phyloP scores from a whole-genome alignment of 148 eudicot species.

The Rhododendron simsii region DNA sequence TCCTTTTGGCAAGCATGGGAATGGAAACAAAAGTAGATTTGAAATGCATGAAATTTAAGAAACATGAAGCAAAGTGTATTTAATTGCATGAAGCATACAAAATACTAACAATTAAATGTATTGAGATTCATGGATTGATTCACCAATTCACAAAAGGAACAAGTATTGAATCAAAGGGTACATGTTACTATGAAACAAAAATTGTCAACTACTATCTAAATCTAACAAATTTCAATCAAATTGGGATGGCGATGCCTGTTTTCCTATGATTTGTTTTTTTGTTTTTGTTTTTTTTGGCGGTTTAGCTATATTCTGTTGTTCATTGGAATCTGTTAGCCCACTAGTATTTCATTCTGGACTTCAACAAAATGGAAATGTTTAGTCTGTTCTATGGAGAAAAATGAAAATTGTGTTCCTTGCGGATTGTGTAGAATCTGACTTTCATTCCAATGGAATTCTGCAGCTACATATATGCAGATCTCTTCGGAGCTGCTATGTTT shows the following conservation, averaged over 20 bases:
- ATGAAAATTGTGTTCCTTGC: not conserved
- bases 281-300: not conserved
- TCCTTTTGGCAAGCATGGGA: not conserved
- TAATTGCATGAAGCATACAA: not conserved
- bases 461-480: constrained; percentile 81
- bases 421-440: not conserved
- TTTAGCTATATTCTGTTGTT: not conserved
- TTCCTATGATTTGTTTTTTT: not conserved
- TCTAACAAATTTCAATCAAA: not conserved
- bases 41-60: not conserved
- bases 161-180: not conserved
- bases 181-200: not conserved
- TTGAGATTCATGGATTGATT: not conserved
- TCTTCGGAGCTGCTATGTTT: constrained; percentile 63
- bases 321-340: not conserved
- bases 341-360: not conserved
- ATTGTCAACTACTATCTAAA: not conserved
- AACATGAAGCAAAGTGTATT: not conserved
- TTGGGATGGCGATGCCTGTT: not conserved
- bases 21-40: not conserved
- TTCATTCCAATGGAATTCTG: constrained; percentile 1
- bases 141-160: not conserved
- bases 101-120: not conserved
- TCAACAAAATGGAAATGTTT: not conserved
- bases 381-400: not conserved